Conservation (phyloP, 495 filamentous ascomycete species). For the Sphaerosporella brunnea region DNA sequence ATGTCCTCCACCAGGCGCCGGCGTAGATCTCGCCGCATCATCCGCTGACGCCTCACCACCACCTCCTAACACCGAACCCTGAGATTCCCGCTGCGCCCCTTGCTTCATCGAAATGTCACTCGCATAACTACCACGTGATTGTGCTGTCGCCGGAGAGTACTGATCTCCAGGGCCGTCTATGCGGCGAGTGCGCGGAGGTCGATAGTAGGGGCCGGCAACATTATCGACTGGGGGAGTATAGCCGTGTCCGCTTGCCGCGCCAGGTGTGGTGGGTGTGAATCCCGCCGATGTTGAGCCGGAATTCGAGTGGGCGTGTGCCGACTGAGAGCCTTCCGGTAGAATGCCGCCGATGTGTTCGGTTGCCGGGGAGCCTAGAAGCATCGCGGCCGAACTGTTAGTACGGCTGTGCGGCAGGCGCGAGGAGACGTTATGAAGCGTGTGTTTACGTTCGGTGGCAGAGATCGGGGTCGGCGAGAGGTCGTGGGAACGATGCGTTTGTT, state of each 20-base stretch:
- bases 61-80: not conserved
- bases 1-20: constrained; percentile 4
- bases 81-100: not conserved
- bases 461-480: constrained; percentile 2
- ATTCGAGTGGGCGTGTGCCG: constrained; percentile 31
- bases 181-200: constrained; percentile 54
- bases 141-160: not conserved
- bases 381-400: constrained; percentile 6
- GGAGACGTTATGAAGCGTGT: not conserved
- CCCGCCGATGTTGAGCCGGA: constrained; percentile 31
- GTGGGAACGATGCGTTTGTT: not conserved
- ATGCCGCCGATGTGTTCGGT: constrained; percentile 34
- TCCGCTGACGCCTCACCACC: too few relatives aligned
- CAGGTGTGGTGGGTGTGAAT: constrained; percentile 50
- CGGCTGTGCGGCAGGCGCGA: constrained; percentile 3
- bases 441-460: constrained; percentile 9
- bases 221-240: constrained; percentile 30
- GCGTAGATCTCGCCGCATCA: too few relatives aligned
- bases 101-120: constrained; percentile 16
- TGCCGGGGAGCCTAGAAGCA: constrained; percentile 9
- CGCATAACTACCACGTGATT: constrained; percentile 15
- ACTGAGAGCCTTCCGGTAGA: constrained; percentile 32
- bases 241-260: constrained; percentile 50
- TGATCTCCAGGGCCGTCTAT: constrained; percentile 35
- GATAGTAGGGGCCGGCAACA: constrained; percentile 56